These are phyloP conservation scores for Vigna hirtella DNA, from an alignment of 306 rosid species.

Conservation along the genomic window DNA sequence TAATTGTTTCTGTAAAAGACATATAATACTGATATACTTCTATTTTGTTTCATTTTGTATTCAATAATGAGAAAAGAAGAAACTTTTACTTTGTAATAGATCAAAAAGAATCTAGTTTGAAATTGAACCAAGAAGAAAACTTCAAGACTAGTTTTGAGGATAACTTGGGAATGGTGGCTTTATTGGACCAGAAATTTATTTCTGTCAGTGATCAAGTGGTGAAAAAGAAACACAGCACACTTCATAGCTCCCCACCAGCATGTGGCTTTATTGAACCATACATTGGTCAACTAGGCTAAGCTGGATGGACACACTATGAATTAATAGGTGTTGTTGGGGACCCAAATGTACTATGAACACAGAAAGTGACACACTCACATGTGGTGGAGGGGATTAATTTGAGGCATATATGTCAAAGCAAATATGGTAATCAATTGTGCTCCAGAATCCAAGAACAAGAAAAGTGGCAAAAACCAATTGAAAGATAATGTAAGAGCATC, in stretches of 20 bases:
- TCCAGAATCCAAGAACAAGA: conserved; percentile 27
- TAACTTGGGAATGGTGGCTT: no score
- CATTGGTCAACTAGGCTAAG: conserved; percentile 9
- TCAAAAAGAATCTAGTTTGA: no score
- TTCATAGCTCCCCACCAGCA: conserved; percentile 14
- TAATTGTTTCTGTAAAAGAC: no score
- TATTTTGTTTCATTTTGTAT: no score
- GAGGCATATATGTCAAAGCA: background rate
- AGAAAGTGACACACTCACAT: background rate
- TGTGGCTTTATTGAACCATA: background rate
- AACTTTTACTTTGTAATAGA: no score
- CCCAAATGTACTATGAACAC: conserved; percentile 15
- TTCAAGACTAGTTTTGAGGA: background rate
- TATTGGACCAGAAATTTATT: background rate
- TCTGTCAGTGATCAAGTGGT: background rate
- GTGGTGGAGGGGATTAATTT: background rate
- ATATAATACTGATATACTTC: no score
- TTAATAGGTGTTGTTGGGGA: background rate
- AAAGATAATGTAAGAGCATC: conserved; percentile 54
- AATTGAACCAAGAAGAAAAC: no score
- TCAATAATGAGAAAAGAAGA: no score
- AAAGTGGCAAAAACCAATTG: conserved; percentile 51
- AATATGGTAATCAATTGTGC: background rate
- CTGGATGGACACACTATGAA: background rate
- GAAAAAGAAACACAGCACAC: background rate